These are phyloP conservation scores for Prunella vulgaris DNA, from an alignment of 257 asterid species.

Conservation along the genomic window DNA sequence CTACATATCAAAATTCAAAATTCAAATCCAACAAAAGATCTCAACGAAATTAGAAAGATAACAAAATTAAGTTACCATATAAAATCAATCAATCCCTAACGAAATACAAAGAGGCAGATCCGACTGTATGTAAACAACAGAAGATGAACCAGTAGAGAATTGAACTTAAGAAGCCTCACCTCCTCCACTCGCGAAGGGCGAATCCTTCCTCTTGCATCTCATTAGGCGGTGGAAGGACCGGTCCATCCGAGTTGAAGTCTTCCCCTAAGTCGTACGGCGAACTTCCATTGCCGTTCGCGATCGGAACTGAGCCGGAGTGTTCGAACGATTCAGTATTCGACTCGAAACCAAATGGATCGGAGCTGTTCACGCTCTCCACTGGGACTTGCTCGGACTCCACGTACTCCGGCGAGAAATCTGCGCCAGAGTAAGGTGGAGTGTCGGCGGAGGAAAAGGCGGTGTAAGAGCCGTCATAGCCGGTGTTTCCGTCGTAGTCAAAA, in stretches of 20 bases:
- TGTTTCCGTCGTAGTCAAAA: slow-evolving; percentile 58
- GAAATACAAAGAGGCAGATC: slow-evolving; percentile 11
- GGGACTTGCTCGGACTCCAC: slow-evolving; percentile 48
- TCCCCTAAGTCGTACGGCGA: slow-evolving; percentile 44
- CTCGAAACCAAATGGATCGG: slow-evolving; percentile 82
- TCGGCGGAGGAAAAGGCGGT: slow-evolving; percentile 52
- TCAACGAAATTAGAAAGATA: background rate
- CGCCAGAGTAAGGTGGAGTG: slow-evolving; percentile 50
- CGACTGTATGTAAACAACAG: background rate
- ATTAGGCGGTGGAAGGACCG: slow-evolving; percentile 75
- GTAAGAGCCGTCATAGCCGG: slow-evolving; percentile 44
- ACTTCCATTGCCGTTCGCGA: slow-evolving; percentile 69
- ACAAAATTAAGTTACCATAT: background rate
- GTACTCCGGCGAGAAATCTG: slow-evolving; percentile 38
- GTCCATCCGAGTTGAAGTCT: slow-evolving; percentile 79
- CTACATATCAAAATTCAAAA: background rate
- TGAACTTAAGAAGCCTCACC: slow-evolving; percentile 36
- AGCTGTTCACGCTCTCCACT: slow-evolving; percentile 47
- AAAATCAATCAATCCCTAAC: slow-evolving; percentile 15
- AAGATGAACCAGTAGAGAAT: background rate
- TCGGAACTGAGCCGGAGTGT: slow-evolving; percentile 41
- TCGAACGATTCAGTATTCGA: slow-evolving; percentile 50
- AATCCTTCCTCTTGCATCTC: slow-evolving; percentile 86
- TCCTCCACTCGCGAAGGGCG: slow-evolving; percentile 89
- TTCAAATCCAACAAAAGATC: slow-evolving; percentile 16